Evolutionary conservation across 352 stramenopile species (phyloP), one percentile per base, ranked within the genome.

Genomic region (Phytophthora hybrid): DNA sequence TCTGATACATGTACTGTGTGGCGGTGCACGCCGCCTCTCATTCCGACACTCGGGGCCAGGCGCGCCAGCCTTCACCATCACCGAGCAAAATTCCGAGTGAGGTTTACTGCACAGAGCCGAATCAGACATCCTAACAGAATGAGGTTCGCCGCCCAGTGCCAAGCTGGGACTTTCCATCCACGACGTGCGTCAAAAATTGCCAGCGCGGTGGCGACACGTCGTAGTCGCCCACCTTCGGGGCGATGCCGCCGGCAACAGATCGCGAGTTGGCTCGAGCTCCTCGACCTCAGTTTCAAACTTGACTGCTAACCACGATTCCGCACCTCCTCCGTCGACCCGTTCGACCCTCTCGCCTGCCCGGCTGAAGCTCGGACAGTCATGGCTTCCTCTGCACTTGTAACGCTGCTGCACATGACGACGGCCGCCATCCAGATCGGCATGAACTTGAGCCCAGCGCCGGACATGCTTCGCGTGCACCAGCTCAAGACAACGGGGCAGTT

Each of bases 371-470:
- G 44, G 54, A 10, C 34, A 67, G 59, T 34, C 49, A 79, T 79
- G 72, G 23, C 56, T 56, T 73, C 62, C 41, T 67, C 74, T 29
- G n/a, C 60, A 52, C 46, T 80, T 14, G 61, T 74, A 29, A 77
- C 66, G 60, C 63, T 74, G 44, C 67, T 82, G 16, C 64, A 69
- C 61, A 10, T 80, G 60, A 66, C 64, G 51, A 81, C 75, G 31
- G 74, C 78, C 32, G 59, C 65, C 57, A 73, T 79, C 59, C 76
- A 80, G 52, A 71, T 83, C 13, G 62, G 63, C 51, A 82, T 84
- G 74, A 81, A 80, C 59, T 53, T 82, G 55, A 82, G 75, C 52
- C 63, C 68, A 23, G 69, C 66, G 3, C 72, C 78, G 14, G 69
- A 78, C 52, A 70, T 83, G 46, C 69, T 75, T 39, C 64, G 54